phyloP scores from a whole-genome alignment of 257 asterid genomes.

The Capsicum chinense region DNA sequence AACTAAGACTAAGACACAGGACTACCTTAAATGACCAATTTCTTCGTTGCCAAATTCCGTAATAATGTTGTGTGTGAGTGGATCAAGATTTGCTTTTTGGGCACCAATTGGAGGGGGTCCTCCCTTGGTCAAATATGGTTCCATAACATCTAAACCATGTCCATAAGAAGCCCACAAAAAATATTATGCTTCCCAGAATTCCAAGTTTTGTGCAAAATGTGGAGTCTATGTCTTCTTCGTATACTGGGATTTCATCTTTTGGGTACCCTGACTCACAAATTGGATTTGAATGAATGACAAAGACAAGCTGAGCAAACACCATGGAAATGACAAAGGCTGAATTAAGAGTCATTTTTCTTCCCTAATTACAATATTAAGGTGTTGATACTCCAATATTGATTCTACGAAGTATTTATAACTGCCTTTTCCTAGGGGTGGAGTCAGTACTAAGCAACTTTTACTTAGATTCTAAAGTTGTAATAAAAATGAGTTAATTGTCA shows the following conservation, averaged over 20 bases:
- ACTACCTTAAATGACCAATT: constrained; percentile 46
- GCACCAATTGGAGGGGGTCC: constrained; percentile 60
- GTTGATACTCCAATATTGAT: not conserved
- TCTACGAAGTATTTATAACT: not conserved
- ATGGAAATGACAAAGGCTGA: not conserved
- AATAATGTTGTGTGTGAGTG: constrained; percentile 23
- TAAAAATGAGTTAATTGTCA: no score
- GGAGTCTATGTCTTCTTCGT: constrained; percentile 40
- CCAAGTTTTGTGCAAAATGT: constrained; percentile 53
- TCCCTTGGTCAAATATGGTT: constrained; percentile 43
- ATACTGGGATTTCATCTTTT: constrained; percentile 18
- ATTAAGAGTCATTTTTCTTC: not conserved
- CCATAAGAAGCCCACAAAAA: constrained; percentile 49
- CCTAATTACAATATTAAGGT: not conserved
- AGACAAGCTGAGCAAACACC: not conserved
- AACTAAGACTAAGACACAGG: not conserved
- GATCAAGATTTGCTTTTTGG: constrained; percentile 51
- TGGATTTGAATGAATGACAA: constrained; percentile 13
- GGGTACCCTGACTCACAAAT: constrained; percentile 32
- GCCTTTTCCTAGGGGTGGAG: not conserved
- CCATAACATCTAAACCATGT: constrained; percentile 47
- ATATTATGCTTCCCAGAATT: constrained; percentile 49
- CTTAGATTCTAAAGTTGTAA: no score
- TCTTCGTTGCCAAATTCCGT: constrained; percentile 48
- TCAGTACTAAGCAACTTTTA: not conserved